Percentiles rank a stretch among this genome's conserved stretches.
Conservation (phyloP, 108 stramenopile species). For the Schizochytrium sp. region DNA sequence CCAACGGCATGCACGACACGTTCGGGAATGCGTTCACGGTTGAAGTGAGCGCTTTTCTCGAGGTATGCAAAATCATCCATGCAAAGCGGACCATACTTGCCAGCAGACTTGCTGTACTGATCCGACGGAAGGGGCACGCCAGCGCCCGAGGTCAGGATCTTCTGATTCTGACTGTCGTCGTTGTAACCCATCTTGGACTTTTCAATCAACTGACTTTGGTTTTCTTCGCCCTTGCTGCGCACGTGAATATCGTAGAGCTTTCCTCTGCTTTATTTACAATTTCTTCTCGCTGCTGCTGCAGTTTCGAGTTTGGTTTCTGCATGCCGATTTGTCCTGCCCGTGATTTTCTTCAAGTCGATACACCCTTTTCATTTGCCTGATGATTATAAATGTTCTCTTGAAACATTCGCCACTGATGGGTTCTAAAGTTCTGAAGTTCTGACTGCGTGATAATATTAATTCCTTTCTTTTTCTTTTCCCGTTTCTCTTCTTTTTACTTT, state of each 20-base stretch:
- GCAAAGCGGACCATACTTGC: slow-evolving; percentile 68
- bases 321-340: no score
- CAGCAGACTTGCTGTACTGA: slow-evolving; percentile 68
- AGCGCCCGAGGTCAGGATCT: slow-evolving; percentile 23
- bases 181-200: slow-evolving; percentile 10
- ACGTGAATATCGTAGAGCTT: background rate
- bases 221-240: background rate
- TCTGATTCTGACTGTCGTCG: background rate
- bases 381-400: no score
- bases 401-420: no score
- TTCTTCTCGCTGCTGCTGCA: background rate
- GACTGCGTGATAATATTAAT: no score
- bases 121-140: slow-evolving; percentile 28
- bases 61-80: slow-evolving; percentile 78
- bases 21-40: slow-evolving; percentile 83
- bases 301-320: no score
- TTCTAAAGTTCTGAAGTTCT: no score
- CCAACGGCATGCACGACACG: slow-evolving; percentile 83
- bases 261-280: background rate
- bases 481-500: no score
- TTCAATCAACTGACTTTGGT: no score
- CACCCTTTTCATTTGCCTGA: no score
- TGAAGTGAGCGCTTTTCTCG: slow-evolving; percentile 79
- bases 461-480: no score
- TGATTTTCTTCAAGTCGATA: no score